phyloP scores from a whole-genome alignment of 169 alveolate genomes.

The Babesia gibsoni region DNA sequence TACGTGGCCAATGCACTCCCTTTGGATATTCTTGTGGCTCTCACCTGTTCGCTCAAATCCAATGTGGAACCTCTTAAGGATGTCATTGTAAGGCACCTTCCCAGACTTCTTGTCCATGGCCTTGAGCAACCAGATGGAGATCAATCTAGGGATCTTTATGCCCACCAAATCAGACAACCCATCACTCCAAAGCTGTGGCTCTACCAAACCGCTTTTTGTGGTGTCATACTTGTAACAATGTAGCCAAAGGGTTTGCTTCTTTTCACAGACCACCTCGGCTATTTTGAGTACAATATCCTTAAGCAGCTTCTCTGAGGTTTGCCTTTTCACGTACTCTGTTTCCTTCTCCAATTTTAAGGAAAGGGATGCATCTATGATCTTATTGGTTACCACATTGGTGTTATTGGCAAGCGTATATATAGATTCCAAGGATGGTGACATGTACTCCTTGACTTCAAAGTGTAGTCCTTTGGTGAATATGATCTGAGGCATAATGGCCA shows the following conservation, averaged over 20 bases:
- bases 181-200: slow-evolving; percentile 57
- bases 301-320: slow-evolving; percentile 19
- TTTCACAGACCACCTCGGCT: slow-evolving; percentile 49
- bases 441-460: slow-evolving; percentile 83
- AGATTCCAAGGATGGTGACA: slow-evolving; percentile 81
- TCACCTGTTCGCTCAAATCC: slow-evolving; percentile 54
- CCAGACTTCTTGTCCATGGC: slow-evolving; percentile 57
- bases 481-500: slow-evolving; percentile 20
- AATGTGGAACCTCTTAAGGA: slow-evolving; percentile 58
- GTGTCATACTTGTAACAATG: slow-evolving; percentile 57
- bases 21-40: slow-evolving; percentile 45
- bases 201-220: slow-evolving; percentile 31
- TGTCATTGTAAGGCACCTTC: slow-evolving; percentile 68
- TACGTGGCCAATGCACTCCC: slow-evolving; percentile 60
- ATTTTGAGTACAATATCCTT: slow-evolving; percentile 47
- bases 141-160: slow-evolving; percentile 60
- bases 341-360: slow-evolving; percentile 39
- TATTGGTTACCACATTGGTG: slow-evolving; percentile 59
- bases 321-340: slow-evolving; percentile 17
- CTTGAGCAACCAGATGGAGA: slow-evolving; percentile 58
- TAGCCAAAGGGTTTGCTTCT: slow-evolving; percentile 60
- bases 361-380: slow-evolving; percentile 44
- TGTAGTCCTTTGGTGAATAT: slow-evolving; percentile 76
- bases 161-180: slow-evolving; percentile 57
- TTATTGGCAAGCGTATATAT: slow-evolving; percentile 62